Percentiles rank a stretch among this genome's conserved stretches.
Conservation (phyloP, 352 stramenopile species). For the Paralagenidium karlingii region DNA sequence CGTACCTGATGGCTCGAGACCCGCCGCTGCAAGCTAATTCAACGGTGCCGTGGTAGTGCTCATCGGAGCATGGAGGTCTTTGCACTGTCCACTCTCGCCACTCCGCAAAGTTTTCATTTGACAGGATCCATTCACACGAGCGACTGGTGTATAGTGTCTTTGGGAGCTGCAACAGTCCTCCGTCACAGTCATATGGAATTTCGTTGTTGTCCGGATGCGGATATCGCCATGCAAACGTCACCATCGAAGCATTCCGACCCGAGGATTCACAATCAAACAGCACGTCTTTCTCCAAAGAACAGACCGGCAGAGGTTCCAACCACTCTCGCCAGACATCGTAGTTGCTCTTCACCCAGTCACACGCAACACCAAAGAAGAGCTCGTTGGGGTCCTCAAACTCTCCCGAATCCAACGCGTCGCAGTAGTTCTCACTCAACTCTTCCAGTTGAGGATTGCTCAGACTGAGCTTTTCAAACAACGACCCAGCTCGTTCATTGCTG, state of each 20-base stretch:
- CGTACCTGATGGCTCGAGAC: too few species aligned
- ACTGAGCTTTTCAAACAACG: slow-evolving; percentile 9
- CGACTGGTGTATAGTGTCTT: slow-evolving; percentile 18
- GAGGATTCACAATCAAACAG: slow-evolving; percentile 12
- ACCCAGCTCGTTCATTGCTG: not conserved
- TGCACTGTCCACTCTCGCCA: slow-evolving; percentile 22
- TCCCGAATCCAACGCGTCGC: not conserved
- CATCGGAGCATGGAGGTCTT: slow-evolving; percentile 23
- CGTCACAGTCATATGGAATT: slow-evolving; percentile 26
- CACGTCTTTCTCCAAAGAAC: slow-evolving; percentile 13
- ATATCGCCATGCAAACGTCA: slow-evolving; percentile 19
- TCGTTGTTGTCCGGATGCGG: slow-evolving; percentile 18
- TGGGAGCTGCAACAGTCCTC: slow-evolving; percentile 14
- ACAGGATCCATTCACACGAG: slow-evolving; percentile 13
- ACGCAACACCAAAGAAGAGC: slow-evolving; percentile 20
- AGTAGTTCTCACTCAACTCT: slow-evolving; percentile 11
- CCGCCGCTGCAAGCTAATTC: slow-evolving; percentile 20
- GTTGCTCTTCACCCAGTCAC: slow-evolving; percentile 17
- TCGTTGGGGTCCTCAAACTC: too few species aligned
- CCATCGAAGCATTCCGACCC: slow-evolving; percentile 1
- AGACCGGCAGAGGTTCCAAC: slow-evolving; percentile 12
- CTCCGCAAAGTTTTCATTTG: slow-evolving; percentile 6
- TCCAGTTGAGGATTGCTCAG: slow-evolving; percentile 24
- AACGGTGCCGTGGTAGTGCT: slow-evolving; percentile 22
- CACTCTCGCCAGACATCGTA: slow-evolving; percentile 15